A percentile compares a stretch with the other conserved stretches of the same genome.
Conservation (phyloP, 768 basidiomycete genomes). For the Suillus lakei region DNA sequence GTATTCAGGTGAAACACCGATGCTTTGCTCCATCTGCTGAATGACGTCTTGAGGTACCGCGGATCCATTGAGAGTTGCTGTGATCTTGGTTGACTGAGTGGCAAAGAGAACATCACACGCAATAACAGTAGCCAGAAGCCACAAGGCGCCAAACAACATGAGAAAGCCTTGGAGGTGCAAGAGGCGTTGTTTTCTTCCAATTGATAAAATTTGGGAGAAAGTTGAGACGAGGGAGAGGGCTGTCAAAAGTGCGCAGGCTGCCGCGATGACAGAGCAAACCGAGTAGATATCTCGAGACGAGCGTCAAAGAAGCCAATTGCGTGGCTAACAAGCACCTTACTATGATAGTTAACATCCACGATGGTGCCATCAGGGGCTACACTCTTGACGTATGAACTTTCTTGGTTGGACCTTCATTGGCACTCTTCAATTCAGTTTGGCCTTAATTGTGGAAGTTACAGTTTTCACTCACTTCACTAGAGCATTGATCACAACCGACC, state of each 20-base stretch:
- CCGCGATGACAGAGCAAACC: constrained; percentile 40
- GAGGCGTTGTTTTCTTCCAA: constrained; percentile 4
- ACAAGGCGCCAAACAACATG: constrained; percentile 45
- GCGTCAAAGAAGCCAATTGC: not conserved
- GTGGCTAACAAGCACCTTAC: not conserved
- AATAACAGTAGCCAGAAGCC: constrained; percentile 52
- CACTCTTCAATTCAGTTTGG: not conserved
- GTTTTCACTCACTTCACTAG: constrained; percentile 13
- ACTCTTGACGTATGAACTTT: constrained; percentile 6
- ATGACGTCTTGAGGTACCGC: constrained; percentile 41
- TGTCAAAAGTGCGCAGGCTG: constrained; percentile 35
- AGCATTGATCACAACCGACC: constrained; percentile 11
- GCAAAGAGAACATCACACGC: constrained; percentile 49
- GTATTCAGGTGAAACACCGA: constrained; percentile 48
- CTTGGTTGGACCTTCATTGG: constrained; percentile 11
- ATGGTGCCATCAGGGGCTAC: not conserved
- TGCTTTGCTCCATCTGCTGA: constrained; percentile 35
- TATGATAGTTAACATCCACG: constrained; percentile 4
- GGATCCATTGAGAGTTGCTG: constrained; percentile 43
- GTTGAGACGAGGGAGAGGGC: constrained; percentile 32
- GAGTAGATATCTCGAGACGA: constrained; percentile 39
- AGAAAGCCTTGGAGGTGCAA: constrained; percentile 36
- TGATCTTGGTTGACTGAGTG: constrained; percentile 45
- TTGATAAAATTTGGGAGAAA: constrained; percentile 19
- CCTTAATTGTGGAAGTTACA: not conserved